Evolutionary conservation across 768 basidiomycete species (phyloP), one percentile per base, ranked within the genome.

Genomic region (Suillus decipiens): DNA sequence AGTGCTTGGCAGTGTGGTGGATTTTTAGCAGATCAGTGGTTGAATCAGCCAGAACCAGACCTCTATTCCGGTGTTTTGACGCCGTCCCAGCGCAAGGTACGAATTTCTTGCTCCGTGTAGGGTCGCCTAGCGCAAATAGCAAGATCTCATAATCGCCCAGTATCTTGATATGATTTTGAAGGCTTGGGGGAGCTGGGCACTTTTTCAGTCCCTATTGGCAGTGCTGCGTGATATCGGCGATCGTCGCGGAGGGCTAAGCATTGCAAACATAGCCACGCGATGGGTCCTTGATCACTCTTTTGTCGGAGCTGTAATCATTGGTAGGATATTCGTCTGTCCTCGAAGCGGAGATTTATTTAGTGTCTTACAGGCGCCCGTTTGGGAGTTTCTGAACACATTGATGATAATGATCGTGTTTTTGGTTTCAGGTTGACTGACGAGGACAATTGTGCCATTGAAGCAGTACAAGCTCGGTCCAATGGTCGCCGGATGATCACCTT

Each of bases 111-210:
- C 31, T 33, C 9, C 28, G 17, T 22, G 41, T 51, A 59, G 14
- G 31, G 45, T 39, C 31, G n/a, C 43, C 53, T 63, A 36, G 22
- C 53, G 37, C 47, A 15, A 39, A 24, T 17, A 36, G 54, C 43
- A 55, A 50, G 47, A 31, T 48, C 43, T n/a, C 59, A 24, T 61
- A 34, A 65, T 58, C 28, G 58, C 47, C 1, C 39, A 93, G 92
- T 94, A 93, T 72, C 85, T 93, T 54, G 92, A 94, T 68, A 86
- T 92, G 80, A 93, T 94, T 65, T 69, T 89, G 55, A 86, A 84
- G 66, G 89, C 84, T 1, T 94, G 92, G 92, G 92, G 92, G 2
- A 80, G 74, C 55, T 94, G 92, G 92, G 67, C 78, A 9, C 82
- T 93, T 33, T 93, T 94, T 74, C 92, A 93, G 69, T 69, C 76